Base-by-base conservation (phyloP, 345 rosid species). In the Erysimum cheiranthoides region DNA sequence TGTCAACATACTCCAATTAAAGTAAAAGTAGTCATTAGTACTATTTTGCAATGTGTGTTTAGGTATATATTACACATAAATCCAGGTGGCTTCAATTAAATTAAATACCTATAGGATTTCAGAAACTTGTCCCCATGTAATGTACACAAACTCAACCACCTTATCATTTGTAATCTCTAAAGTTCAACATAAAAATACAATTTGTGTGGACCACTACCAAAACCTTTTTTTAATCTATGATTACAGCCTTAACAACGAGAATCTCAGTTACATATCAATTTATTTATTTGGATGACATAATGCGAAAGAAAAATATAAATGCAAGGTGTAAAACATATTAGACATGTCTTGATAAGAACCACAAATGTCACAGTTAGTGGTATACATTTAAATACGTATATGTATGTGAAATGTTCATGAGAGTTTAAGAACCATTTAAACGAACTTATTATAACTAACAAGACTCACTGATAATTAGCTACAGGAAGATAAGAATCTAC, bases 61-160 rank as follows among this genome's bases (percentile, higher is more conserved):
- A 63, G 77, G 62, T 73, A 58, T 42, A 3, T 28, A 61, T 38
- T n/a, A 63, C 11, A 16, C 35, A 63, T 42, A 73, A 73, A 31
- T 52, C 43, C 17, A 73, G 58, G 18, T 65, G 71, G 77, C 56
- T 54, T 32, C 4, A 17, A 66, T 74, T 57, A 56, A 57, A 66
- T n/a, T n/a, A 45, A 35, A 35, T 74, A 38, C 9, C 18, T 16
- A 57, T 35, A 27, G 51, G 67, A 18, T n/a, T 47, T 9, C 30
- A 66, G 66, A 74, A 66, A 58, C 61, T 47, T 74, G 78, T 45
- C 68, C 35, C 67, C 78, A 74, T 74, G 73, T 66, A 74, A 66
- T 67, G 61, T 67, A 74, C 32, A 56, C 50, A 66, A 66, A 74
- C 73, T 58, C 71, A 73, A 73, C 77, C 30, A 74, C 66, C 78